A percentile compares a stretch with the other conserved stretches of the same genome.
phyloP scores from a whole-genome alignment of 148 eudicot species.

The Fagopyrum homotropicum region DNA sequence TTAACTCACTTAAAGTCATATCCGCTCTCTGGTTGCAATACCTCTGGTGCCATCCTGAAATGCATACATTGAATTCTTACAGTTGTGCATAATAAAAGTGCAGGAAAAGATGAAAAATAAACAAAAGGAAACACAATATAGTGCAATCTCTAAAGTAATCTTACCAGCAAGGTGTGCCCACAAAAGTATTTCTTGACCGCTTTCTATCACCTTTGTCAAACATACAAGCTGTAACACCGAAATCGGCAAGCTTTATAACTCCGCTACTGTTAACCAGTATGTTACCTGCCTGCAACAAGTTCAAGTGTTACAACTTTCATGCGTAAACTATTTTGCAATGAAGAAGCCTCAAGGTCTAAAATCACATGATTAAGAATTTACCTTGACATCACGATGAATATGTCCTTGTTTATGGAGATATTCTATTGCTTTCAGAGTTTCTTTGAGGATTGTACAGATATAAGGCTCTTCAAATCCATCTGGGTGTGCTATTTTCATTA shows the following conservation, averaged over 20 bases:
- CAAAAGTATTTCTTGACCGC: constrained; percentile 95
- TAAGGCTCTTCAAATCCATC: constrained; percentile 95
- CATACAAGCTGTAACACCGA: constrained; percentile 98
- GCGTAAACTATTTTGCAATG: background rate
- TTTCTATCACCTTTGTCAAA: constrained; percentile 93
- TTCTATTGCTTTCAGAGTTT: constrained; percentile 88
- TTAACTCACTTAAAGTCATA: constrained; percentile 87
- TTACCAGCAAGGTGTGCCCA: constrained; percentile 98
- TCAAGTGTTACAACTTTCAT: constrained; percentile 3
- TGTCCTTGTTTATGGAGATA: constrained; percentile 94
- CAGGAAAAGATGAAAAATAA: background rate
- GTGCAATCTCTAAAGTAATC: constrained; percentile 9
- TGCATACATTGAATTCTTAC: constrained; percentile 1
- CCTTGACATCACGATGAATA: constrained; percentile 98
- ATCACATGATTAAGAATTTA: constrained; percentile 14
- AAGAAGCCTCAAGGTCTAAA: background rate
- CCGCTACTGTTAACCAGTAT: constrained; percentile 78
- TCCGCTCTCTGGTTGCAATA: constrained; percentile 90
- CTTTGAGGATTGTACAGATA: constrained; percentile 77
- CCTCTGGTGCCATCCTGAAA: constrained; percentile 99
- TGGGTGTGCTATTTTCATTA: constrained; percentile 88
- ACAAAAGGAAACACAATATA: background rate
- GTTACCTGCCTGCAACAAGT: constrained; percentile 74
- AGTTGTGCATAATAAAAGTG: background rate
- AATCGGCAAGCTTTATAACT: constrained; percentile 81